Base-by-base conservation (phyloP, 305 asterid species). In the Withania somnifera region DNA sequence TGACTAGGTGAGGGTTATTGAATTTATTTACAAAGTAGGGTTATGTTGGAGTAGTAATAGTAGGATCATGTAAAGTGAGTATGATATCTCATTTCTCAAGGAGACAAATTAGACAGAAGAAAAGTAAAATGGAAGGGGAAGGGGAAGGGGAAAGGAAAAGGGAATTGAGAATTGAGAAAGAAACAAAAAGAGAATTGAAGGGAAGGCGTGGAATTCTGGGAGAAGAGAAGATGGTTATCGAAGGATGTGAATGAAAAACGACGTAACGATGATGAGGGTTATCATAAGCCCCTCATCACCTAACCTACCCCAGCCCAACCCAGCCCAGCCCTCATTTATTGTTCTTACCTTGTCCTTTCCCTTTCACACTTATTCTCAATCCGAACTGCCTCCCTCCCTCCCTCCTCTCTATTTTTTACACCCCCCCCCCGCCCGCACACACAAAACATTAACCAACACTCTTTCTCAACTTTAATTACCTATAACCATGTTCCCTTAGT, bases 201-300 rank as follows among this genome's bases (percentile, higher is more conserved):
- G 80, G 47, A n/a, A 73, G 28, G 81, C 75, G 79, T 53, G 77
- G 81, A 79, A 79, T 79, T 79, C 82, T 47, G 84, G 82, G 83
- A 85, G 83, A 79, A 56, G 38, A 57, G 40, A 3, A 11, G 17
- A 82, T n/a, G n/a, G 83, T 83, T 89, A 89, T 92, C 69, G 97
- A 90, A 22, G 86, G 57, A 83, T 73, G 98, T 86, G 98, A 86
- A 89, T n/a, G 53, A 88, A 91, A 90, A 90, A 92, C 86, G 98
- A 94, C 95, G 91, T 92, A 97, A 94, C 98, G 97, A 93, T 92
- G 75, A 94, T 94, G 97, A 94, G 97, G 91, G 95, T 89, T 93
- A 94, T 94, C 92, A 94, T 94, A 94, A 89, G 93, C 90, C 42
- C 76, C 95, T 91, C 95, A 88, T 92, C 94, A 90, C 89, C 83